Conservation (phyloP, 176 grass and related monocot genomes). For the Oryza glumipatula region DNA sequence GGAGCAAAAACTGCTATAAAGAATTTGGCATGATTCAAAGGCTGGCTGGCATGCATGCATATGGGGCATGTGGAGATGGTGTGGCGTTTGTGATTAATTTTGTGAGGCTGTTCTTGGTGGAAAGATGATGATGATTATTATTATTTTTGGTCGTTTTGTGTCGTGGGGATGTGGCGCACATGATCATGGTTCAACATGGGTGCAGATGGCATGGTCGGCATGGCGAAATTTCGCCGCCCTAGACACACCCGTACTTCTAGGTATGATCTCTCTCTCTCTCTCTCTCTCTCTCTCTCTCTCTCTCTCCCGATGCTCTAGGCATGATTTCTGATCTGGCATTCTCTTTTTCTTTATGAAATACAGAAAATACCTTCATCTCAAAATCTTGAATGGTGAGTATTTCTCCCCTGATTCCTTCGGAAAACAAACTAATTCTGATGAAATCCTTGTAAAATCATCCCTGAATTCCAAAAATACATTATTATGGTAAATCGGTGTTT, state of each 20-base stretch:
- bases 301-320: background rate
- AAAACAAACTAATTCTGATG: background rate
- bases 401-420: background rate
- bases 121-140: background rate
- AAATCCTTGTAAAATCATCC: background rate
- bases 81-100: background rate
- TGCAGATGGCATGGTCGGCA: conserved; percentile 13
- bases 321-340: background rate
- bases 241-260: background rate
- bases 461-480: background rate
- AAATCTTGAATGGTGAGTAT: no score
- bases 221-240: conserved; percentile 2
- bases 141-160: conserved; percentile 8
- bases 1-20: conserved; percentile 34
- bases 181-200: conserved; percentile 7
- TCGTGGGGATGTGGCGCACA: conserved; percentile 16
- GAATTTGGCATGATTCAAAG: conserved; percentile 7
- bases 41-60: conserved; percentile 3
- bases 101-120: conserved; percentile 27
- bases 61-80: conserved; percentile 25
- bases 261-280: background rate
- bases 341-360: background rate
- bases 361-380: no score
- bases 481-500: background rate
- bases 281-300: no score